Base-by-base conservation (phyloP, 1,139 yeast genomes). In the Geotrichum fermentans region DNA sequence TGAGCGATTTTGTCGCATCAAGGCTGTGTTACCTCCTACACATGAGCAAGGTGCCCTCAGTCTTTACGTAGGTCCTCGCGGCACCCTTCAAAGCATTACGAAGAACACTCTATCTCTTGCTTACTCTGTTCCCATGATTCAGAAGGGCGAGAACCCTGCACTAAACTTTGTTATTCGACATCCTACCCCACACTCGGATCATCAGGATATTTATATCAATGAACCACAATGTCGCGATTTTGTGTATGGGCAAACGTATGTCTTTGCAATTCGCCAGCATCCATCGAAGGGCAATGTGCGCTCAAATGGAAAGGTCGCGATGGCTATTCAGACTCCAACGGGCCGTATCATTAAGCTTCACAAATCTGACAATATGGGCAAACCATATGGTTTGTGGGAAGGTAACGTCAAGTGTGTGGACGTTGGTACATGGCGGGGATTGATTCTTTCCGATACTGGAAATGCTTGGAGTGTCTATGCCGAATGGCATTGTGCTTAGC, bases 401-500 rank as follows among this genome's bases (percentile, higher is more conserved):
- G 47, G 52, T 2, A 42, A 43, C 3, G 36, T 45, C 29, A 49
- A 40, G 35, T 41, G 51, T 20, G 39, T 36, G 10, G 54, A 52
- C 26, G 43, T 42, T 6, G 98, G 98, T 1, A 66, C 75, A 26
- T 92, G 96, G 84, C 75, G 90, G 47, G 94, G 92, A 1, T 74
- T 90, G 48, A 88, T 86, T 0, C 77, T 85, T 44, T 83, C 90
- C 7, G 94, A 87, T 58, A 77, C 82, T 44, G 89, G 89, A 3
- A 76, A 77, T 54, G 83, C 92, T 50, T 87, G 96, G 90, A 84
- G 89, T 60, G 89, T 86, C 5, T 88, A 87, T 68, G 90, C 95
- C 11, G 96, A 88, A 66, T 92, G 98, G 98, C 74, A 74, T 42
- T 84, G 94, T 64, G 58, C 63, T 34, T 71, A 60, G n/a, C 35